Conservation (phyloP, 1,284 basidiomycete genomes). For the Melampsora abietis-canadensis region DNA sequence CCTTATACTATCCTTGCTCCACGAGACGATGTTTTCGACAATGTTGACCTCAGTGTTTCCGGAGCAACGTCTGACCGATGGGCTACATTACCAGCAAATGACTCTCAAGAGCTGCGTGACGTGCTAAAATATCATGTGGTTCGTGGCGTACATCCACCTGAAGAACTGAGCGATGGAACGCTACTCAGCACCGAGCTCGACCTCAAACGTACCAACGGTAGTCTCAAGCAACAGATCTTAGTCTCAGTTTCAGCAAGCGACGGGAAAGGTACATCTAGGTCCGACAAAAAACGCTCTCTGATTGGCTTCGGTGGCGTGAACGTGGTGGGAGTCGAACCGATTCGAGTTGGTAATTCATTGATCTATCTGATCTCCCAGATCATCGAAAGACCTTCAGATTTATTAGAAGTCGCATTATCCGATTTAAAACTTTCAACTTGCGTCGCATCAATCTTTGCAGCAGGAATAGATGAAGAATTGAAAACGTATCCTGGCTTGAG, state of each 20-base stretch:
- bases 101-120: slow-evolving; percentile 65
- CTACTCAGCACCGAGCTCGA: slow-evolving; percentile 71
- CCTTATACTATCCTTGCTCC: slow-evolving; percentile 81
- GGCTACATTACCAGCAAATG: slow-evolving; percentile 63
- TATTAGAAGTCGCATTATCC: slow-evolving; percentile 76
- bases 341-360: slow-evolving; percentile 70
- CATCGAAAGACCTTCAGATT: slow-evolving; percentile 74
- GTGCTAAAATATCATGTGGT: slow-evolving; percentile 78
- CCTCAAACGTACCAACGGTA: background rate
- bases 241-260: slow-evolving; percentile 61
- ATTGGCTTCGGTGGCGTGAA: slow-evolving; percentile 81
- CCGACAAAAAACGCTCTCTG: slow-evolving; percentile 56
- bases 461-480: slow-evolving; percentile 69
- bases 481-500: slow-evolving; percentile 70
- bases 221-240: slow-evolving; percentile 64
- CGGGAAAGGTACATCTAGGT: slow-evolving; percentile 55
- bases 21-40: slow-evolving; percentile 71
- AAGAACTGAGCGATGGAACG: slow-evolving; percentile 69
- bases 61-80: background rate
- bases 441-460: slow-evolving; percentile 81
- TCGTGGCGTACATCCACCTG: slow-evolving; percentile 67
- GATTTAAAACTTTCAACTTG: slow-evolving; percentile 80
- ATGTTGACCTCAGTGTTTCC: background rate
- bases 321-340: slow-evolving; percentile 68
- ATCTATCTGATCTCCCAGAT: slow-evolving; percentile 87